Evolutionary conservation across 768 basidiomycete genomes (phyloP), one percentile per base, ranked within the genome.

Genomic region (Lanmaoa rubissima): DNA sequence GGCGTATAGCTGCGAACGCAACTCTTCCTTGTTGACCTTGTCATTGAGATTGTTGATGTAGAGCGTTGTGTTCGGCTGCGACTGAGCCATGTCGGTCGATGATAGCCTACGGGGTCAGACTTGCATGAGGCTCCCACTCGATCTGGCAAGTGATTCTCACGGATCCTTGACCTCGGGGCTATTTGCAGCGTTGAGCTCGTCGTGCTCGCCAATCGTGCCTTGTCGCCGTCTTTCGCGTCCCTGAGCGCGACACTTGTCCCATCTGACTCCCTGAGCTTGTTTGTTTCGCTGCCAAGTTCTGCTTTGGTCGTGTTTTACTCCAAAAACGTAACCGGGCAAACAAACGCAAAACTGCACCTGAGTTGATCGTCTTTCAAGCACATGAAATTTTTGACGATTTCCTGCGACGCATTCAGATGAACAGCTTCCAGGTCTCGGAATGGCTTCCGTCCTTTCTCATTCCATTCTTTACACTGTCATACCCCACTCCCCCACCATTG

Each of bases 31-130:
- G 76, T 91, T 90, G 64, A 94, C 79, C 75, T 93, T 90, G 73
- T 93, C 88, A 67, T 97, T 94, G 70, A 98, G 84, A 67, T 95
- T 94, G 67, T 92, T 91, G 74, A 98, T 75, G 75, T 95, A 97
- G 65, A 98, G 82, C 55, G 95, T 92, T 42, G 85, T 80, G 69
- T 89, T 92, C 21, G 95, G 95, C 69, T 89, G 87, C 48, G 82
- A 80, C 45, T 77, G 77, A 40, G 72, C 61, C 64, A 79, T 78
- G 60, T 79, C 28, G 28, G 28, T 24, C 21, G 21, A 24, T 24
- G 21, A 24, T 24, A 24, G 21, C 21, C 21, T 24, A 24, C 21
- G 21, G n/a, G 21, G 21, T 24, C 21, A 24, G 21, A 24, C 2
- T 24, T 24, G 21, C 21, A 24, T 24, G 21, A 40, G 5, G n/a